Conservation (phyloP, 2,329 filamentous ascomycete genomes). For the Claviceps pazoutovae region DNA sequence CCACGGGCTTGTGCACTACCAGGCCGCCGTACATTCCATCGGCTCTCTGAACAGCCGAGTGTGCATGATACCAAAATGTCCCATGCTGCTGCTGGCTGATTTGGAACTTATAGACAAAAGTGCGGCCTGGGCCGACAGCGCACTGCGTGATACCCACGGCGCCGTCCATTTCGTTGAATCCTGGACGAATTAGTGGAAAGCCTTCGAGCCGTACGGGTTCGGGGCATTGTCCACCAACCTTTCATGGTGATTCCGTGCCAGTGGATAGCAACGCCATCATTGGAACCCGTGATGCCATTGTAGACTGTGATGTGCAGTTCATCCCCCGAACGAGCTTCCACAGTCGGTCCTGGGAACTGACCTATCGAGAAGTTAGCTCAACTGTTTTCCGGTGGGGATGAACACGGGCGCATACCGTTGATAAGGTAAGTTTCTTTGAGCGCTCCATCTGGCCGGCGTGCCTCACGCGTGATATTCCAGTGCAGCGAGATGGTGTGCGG, state of each 20-base stretch:
- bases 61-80: slow-evolving; percentile 53
- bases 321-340: slow-evolving; percentile 31
- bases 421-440: slow-evolving; percentile 33
- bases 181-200: slow-evolving; percentile 15
- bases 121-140: slow-evolving; percentile 39
- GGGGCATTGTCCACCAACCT: slow-evolving; percentile 15
- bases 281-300: slow-evolving; percentile 19
- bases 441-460: slow-evolving; percentile 33
- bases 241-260: slow-evolving; percentile 57
- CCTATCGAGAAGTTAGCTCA: slow-evolving; percentile 7
- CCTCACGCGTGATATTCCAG: slow-evolving; percentile 27
- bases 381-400: not conserved
- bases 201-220: no score
- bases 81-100: slow-evolving; percentile 36
- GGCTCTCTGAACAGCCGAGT: slow-evolving; percentile 36
- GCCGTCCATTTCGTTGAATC: slow-evolving; percentile 45
- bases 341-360: slow-evolving; percentile 28
- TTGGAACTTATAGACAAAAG: slow-evolving; percentile 41
- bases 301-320: slow-evolving; percentile 25
- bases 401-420: slow-evolving; percentile 22
- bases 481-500: slow-evolving; percentile 16
- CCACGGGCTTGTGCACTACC: slow-evolving; percentile 22
- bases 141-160: slow-evolving; percentile 47
- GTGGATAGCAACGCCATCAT: slow-evolving; percentile 39
- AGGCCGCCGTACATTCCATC: slow-evolving; percentile 11